phyloP scores from a whole-genome alignment of 1,284 basidiomycete genomes.

The Apiotrichum brassicae region DNA sequence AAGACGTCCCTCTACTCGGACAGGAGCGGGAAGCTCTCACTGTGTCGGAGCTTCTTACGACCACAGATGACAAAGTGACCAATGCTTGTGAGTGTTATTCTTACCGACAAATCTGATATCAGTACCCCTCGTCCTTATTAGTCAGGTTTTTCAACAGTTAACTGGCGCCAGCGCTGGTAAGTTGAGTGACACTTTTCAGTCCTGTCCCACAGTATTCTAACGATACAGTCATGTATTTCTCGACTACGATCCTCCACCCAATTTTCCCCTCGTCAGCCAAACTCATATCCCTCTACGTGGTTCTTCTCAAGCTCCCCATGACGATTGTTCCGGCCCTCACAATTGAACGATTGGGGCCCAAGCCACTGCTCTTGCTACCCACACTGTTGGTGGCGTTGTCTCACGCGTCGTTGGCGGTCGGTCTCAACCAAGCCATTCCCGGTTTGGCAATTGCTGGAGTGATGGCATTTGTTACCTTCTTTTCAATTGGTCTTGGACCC shows the following conservation, averaged over 20 bases:
- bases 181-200: conserved; percentile 32
- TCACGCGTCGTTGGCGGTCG: conserved; percentile 24
- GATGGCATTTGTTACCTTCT: conserved; percentile 30
- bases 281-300: conserved; percentile 38
- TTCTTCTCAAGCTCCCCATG: conserved; percentile 45
- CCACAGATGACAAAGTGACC: conserved; percentile 17
- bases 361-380: conserved; percentile 27
- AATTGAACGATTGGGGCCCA: conserved; percentile 36
- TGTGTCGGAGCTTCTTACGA: conserved; percentile 25
- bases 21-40: conserved; percentile 10
- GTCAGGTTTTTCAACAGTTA: conserved; percentile 35
- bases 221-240: conserved; percentile 43
- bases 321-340: conserved; percentile 48
- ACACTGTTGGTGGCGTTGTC: conserved; percentile 23
- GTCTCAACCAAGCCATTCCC: conserved; percentile 26
- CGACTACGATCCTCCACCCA: conserved; percentile 36
- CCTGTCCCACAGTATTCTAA: neutral
- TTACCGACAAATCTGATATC: neutral
- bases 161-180: conserved; percentile 41
- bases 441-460: conserved; percentile 23
- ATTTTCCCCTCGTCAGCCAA: conserved; percentile 24
- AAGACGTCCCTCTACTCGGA: neutral
- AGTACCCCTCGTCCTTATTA: conserved; percentile 34
- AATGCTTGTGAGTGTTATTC: conserved; percentile 2
- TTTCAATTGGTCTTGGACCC: conserved; percentile 37